These are phyloP conservation scores for Moesziomyces antarcticus DNA, from an alignment of 1,284 basidiomycete species.

Conservation along the genomic window DNA sequence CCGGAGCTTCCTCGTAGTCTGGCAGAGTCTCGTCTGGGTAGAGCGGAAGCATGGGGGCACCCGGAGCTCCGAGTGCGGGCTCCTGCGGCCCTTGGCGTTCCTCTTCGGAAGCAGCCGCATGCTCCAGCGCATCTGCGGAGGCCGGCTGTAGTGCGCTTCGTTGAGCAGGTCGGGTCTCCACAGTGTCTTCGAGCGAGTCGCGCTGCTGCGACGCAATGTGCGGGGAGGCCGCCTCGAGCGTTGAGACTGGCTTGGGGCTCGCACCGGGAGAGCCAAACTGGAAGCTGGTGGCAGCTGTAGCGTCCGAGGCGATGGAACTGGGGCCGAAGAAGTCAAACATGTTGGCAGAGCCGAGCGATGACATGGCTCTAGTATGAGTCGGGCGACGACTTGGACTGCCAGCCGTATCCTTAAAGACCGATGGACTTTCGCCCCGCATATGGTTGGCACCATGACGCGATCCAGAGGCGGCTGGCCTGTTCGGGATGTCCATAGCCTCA, in stretches of 20 bases:
- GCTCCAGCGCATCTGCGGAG: not conserved
- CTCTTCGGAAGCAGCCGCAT: not conserved
- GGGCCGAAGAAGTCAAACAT: constrained; percentile 47
- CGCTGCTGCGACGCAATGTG: not conserved
- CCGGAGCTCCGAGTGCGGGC: not conserved
- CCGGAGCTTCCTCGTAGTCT: constrained; percentile 39
- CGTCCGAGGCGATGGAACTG: constrained; percentile 40
- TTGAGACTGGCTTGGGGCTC: constrained; percentile 17
- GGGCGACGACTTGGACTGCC: constrained; percentile 12
- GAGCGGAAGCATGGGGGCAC: constrained; percentile 29
- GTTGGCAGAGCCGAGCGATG: constrained; percentile 36
- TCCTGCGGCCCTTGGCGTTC: not conserved
- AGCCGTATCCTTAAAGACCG: not conserved
- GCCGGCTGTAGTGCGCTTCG: not conserved
- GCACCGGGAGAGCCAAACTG: constrained; percentile 28
- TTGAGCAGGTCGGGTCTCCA: constrained; percentile 9
- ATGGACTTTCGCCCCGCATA: not conserved
- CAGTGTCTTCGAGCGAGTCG: constrained; percentile 13
- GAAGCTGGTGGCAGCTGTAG: constrained; percentile 44
- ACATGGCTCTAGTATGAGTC: constrained; percentile 32
- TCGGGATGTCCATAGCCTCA: constrained; percentile 19
- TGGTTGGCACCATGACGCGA: not conserved
- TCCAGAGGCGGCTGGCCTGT: not conserved
- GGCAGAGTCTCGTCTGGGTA: constrained; percentile 35
- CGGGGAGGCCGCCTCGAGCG: not conserved